Evolutionary conservation across 768 basidiomycete genomes (phyloP).

Genomic region (Lenzites betulinus): DNA sequence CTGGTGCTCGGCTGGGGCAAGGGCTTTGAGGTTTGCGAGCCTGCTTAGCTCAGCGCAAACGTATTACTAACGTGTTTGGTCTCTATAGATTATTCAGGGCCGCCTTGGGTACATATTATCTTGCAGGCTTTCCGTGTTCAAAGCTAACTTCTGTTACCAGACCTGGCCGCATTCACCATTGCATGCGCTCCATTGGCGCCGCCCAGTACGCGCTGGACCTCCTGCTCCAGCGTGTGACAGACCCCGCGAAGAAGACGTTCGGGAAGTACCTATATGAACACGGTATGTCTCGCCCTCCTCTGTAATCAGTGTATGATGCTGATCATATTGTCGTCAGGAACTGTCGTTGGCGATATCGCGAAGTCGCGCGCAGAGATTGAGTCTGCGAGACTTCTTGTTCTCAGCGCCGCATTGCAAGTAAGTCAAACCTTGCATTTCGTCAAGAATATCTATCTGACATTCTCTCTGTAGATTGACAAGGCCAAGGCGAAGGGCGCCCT

Average conservation of each 20-base stretch:
- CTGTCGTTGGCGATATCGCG: constrained; percentile 89
- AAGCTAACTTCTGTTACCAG: constrained; percentile 38
- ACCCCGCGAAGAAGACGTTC: constrained; percentile 89
- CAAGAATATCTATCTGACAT: not conserved
- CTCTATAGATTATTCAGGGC: constrained; percentile 81
- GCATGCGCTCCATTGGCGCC: constrained; percentile 95
- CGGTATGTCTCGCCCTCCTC: constrained; percentile 47
- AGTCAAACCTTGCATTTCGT: not conserved
- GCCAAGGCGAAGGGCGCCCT: constrained; percentile 90
- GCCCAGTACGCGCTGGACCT: constrained; percentile 84
- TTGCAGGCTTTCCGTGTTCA: not conserved
- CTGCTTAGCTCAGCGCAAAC: not conserved
- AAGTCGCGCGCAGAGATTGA: constrained; percentile 94
- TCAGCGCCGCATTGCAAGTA: constrained; percentile 88
- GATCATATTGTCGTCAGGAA: constrained; percentile 49
- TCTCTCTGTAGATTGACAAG: constrained; percentile 72
- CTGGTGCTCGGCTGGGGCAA: constrained; percentile 90
- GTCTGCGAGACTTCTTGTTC: constrained; percentile 79
- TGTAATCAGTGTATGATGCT: not conserved
- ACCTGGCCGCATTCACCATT: constrained; percentile 95
- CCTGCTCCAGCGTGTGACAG: constrained; percentile 91
- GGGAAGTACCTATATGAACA: constrained; percentile 91
- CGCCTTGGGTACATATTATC: constrained; percentile 69
- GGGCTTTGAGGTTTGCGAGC: constrained; percentile 77
- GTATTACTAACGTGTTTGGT: not conserved